Conservation (phyloP, 2,329 filamentous ascomycete species). For the Colletotrichum higginsianum region DNA sequence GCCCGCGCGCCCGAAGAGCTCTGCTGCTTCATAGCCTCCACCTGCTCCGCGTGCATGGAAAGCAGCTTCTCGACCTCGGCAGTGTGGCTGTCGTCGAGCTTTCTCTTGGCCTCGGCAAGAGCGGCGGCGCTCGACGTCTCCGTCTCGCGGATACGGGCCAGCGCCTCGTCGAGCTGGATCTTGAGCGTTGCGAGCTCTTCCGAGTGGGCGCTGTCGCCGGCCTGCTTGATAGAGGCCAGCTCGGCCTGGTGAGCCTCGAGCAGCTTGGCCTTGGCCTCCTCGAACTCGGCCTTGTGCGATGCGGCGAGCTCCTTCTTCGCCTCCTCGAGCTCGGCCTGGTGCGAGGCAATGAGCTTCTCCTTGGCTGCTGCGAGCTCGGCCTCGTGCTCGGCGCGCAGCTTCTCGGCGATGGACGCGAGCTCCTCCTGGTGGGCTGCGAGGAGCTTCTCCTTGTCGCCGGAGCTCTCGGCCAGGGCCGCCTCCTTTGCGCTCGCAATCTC, state of each 20-base stretch:
- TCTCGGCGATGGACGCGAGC: conserved; percentile 50
- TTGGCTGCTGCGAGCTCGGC: conserved; percentile 50
- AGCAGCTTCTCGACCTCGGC: conserved; percentile 64
- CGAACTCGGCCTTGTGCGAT: conserved; percentile 55
- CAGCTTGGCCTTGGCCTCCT: conserved; percentile 52
- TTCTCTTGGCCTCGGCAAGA: conserved; percentile 60
- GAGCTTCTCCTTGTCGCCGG: conserved; percentile 55
- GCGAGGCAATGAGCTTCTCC: conserved; percentile 57
- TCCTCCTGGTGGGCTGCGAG: conserved; percentile 51
- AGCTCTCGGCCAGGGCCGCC: conserved; percentile 58
- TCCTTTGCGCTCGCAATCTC: conserved; percentile 57
- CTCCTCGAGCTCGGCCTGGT: conserved; percentile 58
- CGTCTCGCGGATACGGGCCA: conserved; percentile 52
- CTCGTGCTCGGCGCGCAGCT: conserved; percentile 50
- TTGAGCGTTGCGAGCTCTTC: conserved; percentile 55
- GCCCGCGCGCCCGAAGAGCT: conserved; percentile 53
- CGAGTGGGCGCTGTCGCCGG: conserved; percentile 52
- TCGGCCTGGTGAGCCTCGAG: conserved; percentile 51
- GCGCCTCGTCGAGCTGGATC: conserved; percentile 51
- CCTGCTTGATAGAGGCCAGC: conserved; percentile 50
- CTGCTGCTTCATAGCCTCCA: conserved; percentile 59
- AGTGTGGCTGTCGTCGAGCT: conserved; percentile 62
- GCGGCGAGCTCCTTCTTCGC: conserved; percentile 55
- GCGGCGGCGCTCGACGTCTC: conserved; percentile 60
- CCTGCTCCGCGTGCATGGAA: conserved; percentile 57